Conservation (phyloP, 352 stramenopile species). For the Aphanomyces astaci region DNA sequence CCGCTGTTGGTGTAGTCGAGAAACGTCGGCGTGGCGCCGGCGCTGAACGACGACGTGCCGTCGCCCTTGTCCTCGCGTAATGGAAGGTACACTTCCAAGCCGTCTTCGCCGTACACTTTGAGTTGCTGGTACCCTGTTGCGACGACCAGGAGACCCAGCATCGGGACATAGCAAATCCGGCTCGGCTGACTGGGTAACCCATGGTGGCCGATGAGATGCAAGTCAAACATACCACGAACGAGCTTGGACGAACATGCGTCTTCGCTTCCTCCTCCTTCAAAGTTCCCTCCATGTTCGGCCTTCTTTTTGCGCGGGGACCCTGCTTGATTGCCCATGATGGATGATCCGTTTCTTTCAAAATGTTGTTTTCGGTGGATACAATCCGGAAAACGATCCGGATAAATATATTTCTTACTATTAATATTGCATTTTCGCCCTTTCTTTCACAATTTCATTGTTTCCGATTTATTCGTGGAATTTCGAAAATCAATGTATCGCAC, state of each 20-base stretch:
- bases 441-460: too few species aligned
- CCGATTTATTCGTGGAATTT: too few species aligned
- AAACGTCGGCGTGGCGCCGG: conserved; percentile 32
- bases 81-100: conserved; percentile 53
- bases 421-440: neutral
- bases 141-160: conserved; percentile 59
- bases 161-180: conserved; percentile 45
- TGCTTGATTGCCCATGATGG: neutral
- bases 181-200: conserved; percentile 58
- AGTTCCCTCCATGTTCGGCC: neutral
- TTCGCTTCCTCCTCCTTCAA: neutral
- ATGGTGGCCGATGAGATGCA: conserved; percentile 51
- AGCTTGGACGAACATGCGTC: conserved; percentile 24
- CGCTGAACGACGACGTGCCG: neutral
- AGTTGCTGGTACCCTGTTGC: conserved; percentile 49
- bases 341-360: conserved; percentile 1
- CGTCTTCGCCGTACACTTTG: conserved; percentile 59
- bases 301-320: conserved; percentile 4
- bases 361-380: neutral
- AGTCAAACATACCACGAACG: conserved; percentile 35
- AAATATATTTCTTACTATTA: neutral
- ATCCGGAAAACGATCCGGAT: neutral
- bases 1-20: conserved; percentile 60
- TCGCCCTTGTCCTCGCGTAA: neutral
- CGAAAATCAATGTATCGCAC: neutral